These are phyloP conservation scores for Tetrahymena elliotti DNA, from an alignment of 73 alveolate species.

Conservation along the genomic window DNA sequence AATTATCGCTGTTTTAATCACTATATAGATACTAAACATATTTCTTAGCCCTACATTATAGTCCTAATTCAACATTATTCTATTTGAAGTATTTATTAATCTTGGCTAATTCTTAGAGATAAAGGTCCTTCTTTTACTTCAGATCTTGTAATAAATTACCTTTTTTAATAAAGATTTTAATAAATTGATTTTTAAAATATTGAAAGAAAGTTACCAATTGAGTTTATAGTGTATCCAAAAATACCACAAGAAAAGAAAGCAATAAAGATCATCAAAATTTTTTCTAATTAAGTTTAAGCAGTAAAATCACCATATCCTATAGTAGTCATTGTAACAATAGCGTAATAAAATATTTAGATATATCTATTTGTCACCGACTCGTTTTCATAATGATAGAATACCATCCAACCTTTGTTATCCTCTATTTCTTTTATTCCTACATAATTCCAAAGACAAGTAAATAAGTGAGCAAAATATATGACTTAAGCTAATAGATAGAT, in stretches of 20 bases:
- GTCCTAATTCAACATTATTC: background rate
- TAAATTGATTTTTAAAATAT: background rate
- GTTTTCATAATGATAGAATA: too few relatives aligned
- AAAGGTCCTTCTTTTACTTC: background rate
- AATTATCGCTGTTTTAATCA: background rate
- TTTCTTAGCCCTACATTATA: background rate
- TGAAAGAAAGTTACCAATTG: background rate
- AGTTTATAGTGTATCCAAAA: slow-evolving; percentile 17
- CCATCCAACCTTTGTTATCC: background rate
- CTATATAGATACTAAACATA: background rate
- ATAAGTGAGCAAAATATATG: background rate
- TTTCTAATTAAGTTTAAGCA: slow-evolving; percentile 2
- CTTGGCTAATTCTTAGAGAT: background rate
- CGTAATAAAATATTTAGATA: slow-evolving; percentile 9
- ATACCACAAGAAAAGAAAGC: slow-evolving; percentile 28
- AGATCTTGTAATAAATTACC: background rate
- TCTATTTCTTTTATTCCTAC: background rate
- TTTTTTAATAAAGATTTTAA: too few relatives aligned
- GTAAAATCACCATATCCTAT: slow-evolving; percentile 37
- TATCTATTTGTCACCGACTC: background rate
- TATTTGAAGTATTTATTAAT: background rate
- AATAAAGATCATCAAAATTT: background rate
- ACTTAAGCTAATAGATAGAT: background rate
- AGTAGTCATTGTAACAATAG: slow-evolving; percentile 29
- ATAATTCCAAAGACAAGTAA: background rate